phyloP scores from a whole-genome alignment of 2,329 filamentous ascomycete genomes.

The Eurotiales sp. region DNA sequence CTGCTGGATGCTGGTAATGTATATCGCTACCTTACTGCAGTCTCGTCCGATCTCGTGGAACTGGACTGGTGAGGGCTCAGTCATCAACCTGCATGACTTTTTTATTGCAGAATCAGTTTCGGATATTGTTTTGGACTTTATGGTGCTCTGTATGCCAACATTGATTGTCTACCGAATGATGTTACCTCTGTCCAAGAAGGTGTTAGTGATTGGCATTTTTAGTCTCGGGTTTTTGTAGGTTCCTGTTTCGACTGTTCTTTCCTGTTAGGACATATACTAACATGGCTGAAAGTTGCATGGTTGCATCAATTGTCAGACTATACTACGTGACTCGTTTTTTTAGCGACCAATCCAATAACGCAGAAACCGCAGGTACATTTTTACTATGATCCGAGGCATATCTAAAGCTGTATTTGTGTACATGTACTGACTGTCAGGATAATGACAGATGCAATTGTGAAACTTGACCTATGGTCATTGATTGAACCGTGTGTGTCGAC shows the following conservation, averaged over 20 bases:
- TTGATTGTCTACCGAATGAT: conserved; percentile 6
- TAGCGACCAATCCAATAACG: not conserved
- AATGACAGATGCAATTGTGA: conserved; percentile 3
- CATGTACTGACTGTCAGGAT: too few relatives aligned
- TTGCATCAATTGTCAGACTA: conserved; percentile 4
- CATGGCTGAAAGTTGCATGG: not conserved
- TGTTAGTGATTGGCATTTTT: conserved; percentile 9
- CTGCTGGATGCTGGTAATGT: conserved; percentile 4
- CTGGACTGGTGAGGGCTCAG: conserved; percentile 6
- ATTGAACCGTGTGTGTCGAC: conserved; percentile 8
- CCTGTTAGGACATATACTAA: not conserved
- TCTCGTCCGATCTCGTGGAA: conserved; percentile 9
- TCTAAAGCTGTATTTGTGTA: too few relatives aligned
- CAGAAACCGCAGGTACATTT: conserved; percentile 3
- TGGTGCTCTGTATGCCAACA: conserved; percentile 8
- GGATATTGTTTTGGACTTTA: conserved; percentile 5
- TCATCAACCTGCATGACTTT: conserved; percentile 9
- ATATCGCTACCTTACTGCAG: conserved; percentile 5
- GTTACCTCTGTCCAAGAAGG: conserved; percentile 2
- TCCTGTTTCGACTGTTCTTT: not conserved
- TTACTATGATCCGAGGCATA: not conserved
- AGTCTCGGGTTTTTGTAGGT: conserved; percentile 9
- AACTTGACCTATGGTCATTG: conserved; percentile 8
- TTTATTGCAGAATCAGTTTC: conserved; percentile 8
- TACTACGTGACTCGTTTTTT: conserved; percentile 10